Conservation (phyloP, 2,329 filamentous ascomycete species). For the Epichloe sp. region DNA sequence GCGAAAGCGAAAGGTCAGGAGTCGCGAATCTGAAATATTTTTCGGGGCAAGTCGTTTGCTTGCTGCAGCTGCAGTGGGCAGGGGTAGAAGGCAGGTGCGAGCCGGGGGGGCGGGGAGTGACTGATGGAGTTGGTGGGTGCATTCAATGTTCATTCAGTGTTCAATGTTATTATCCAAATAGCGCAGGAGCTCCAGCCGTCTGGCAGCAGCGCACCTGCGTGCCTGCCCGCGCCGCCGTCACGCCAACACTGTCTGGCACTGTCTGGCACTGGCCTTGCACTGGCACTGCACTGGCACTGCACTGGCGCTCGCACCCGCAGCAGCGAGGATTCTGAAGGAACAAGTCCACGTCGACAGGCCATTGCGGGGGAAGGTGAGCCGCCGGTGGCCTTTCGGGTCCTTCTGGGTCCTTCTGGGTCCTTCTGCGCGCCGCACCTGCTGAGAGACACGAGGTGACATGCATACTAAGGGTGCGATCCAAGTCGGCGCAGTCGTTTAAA, state of each 20-base stretch:
- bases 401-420: not conserved
- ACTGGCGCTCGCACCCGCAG: no score
- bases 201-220: not conserved
- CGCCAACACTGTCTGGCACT: no score
- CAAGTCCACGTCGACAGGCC: not conserved
- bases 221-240: not conserved
- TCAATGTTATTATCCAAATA: not conserved
- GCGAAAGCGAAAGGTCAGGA: slow-evolving; percentile 13
- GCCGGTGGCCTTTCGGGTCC: not conserved
- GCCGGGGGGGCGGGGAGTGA: not conserved
- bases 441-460: not conserved
- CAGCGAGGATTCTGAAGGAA: not conserved
- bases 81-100: slow-evolving; percentile 1
- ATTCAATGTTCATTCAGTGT: not conserved
- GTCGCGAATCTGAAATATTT: slow-evolving; percentile 30
- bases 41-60: slow-evolving; percentile 7
- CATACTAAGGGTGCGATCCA: no score
- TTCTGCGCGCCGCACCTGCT: no score
- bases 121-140: not conserved
- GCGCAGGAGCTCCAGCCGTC: not conserved
- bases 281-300: no score
- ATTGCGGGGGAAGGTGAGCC: slow-evolving; percentile 1
- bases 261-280: not conserved
- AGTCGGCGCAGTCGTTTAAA: no score
- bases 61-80: slow-evolving; percentile 4